phyloP scores from a whole-genome alignment of 345 rosid species.

The Gossypium anomalum region DNA sequence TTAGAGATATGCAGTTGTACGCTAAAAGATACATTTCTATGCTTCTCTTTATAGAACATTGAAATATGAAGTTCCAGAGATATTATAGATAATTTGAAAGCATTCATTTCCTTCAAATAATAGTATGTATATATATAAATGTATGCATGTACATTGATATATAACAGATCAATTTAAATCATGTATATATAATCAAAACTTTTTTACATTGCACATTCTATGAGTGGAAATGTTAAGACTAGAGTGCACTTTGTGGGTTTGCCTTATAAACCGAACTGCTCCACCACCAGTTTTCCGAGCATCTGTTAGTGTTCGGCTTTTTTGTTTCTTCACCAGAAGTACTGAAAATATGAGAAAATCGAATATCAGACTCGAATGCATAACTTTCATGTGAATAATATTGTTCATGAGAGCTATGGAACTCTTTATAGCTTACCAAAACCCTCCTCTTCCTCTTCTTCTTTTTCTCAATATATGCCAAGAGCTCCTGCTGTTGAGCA shows the following conservation, averaged over 20 bases:
- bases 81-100: background rate
- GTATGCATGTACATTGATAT: background rate
- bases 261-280: slow-evolving; percentile 6
- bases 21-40: background rate
- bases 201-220: slow-evolving; percentile 16
- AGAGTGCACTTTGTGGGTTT: slow-evolving; percentile 19
- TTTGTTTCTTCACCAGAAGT: slow-evolving; percentile 35
- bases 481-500: slow-evolving; percentile 60
- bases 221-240: slow-evolving; percentile 17
- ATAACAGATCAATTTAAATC: background rate
- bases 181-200: slow-evolving; percentile 15
- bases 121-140: no score
- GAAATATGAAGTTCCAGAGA: background rate
- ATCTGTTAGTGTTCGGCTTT: slow-evolving; percentile 18
- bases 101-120: background rate
- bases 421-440: slow-evolving; percentile 28
- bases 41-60: background rate
- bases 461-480: slow-evolving; percentile 76
- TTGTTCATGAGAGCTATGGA: background rate
- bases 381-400: background rate
- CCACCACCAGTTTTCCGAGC: slow-evolving; percentile 15
- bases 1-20: background rate
- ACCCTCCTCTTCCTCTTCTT: slow-evolving; percentile 68
- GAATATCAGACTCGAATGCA: slow-evolving; percentile 14
- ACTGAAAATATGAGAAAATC: slow-evolving; percentile 21